Base-by-base conservation (phyloP, 176 grass and related monocot species). In the Lolium rigidum region DNA sequence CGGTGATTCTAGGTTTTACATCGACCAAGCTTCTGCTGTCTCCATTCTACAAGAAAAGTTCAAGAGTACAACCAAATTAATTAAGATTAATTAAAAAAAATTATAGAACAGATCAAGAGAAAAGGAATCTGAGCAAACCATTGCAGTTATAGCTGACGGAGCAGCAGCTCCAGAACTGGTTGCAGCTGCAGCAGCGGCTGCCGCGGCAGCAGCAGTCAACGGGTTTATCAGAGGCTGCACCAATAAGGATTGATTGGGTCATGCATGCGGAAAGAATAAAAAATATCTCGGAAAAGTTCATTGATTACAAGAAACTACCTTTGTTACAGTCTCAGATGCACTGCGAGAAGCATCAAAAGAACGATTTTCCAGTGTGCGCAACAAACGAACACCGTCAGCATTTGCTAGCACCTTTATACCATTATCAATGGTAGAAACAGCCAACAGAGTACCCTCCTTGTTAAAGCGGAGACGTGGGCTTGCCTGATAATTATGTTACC, bases 381-480 rank as follows among this genome's bases (percentile, higher is more conserved):
- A 43, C 44, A 98, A 85, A 15, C 96, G 88, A 87, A 95, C 59
- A 71, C 96, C 96, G 16, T 98, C 96, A 84, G 90, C 74, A 84
- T 98, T 98, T 82, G 94, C 96, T 86, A 98, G 84, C 74, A 98
- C 95, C 86, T 98, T 98, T 78, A 98, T 91, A 86, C 93, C 93
- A 92, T 90, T 98, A 38, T 98, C 96, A 91, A 69, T 38, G 62
- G 93, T 94, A 87, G 93, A 95, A 70, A 98, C 94, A 49, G 96
- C 96, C 88, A 98, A 88, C 52, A 98, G 62, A 71, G 86, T 94
- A 59, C 96, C 96, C 41, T 98, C 93, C 80, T 98, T 98, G 84
- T 98, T 98, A 70, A 98, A 98, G 78, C 96, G 91, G 79, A 98
- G 92, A 56, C 96, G 83, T 60, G 96, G 86, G 86, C 96, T 98